Evolutionary conservation across 495 filamentous ascomycete species (phyloP).

Genomic region (Talaromyces adpressus): DNA sequence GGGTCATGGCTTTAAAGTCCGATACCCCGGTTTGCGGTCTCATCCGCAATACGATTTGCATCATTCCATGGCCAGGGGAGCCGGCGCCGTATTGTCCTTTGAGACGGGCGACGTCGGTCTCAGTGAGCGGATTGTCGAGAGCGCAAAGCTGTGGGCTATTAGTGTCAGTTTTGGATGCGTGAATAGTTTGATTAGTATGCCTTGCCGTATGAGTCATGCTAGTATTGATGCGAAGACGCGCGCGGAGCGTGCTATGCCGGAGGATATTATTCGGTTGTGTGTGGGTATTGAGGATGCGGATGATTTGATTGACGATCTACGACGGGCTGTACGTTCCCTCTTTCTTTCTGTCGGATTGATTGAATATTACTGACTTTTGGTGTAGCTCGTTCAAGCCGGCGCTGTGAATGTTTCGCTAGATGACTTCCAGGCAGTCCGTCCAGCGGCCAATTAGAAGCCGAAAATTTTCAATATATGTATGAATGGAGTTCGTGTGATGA

Average conservation of each 20-base stretch:
- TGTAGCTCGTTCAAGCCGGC: slow-evolving; percentile 84
- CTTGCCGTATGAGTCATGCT: slow-evolving; percentile 97
- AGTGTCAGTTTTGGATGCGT: slow-evolving; percentile 97
- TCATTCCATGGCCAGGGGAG: slow-evolving; percentile 87
- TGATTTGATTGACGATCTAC: slow-evolving; percentile 90
- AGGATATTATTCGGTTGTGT: slow-evolving; percentile 92
- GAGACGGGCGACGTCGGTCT: slow-evolving; percentile 81
- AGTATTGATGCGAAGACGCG: slow-evolving; percentile 95
- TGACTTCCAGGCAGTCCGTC: slow-evolving; percentile 55
- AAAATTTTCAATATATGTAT: not conserved
- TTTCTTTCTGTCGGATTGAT: not conserved
- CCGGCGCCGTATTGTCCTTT: slow-evolving; percentile 90
- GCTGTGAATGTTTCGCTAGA: slow-evolving; percentile 80
- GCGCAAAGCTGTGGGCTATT: slow-evolving; percentile 85
- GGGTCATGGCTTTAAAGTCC: slow-evolving; percentile 82
- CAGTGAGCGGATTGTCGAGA: slow-evolving; percentile 90
- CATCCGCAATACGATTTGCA: slow-evolving; percentile 96
- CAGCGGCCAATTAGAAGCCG: not conserved
- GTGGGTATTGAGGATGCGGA: slow-evolving; percentile 93
- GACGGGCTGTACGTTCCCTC: slow-evolving; percentile 66
- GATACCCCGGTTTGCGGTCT: slow-evolving; percentile 86
- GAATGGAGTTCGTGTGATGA: not conserved
- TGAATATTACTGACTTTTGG: slow-evolving; percentile 6
- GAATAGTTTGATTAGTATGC: slow-evolving; percentile 98
- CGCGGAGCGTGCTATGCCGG: slow-evolving; percentile 81